Conservation (phyloP, 495 filamentous ascomycete genomes). For the Polyplosphaeria fusca region DNA sequence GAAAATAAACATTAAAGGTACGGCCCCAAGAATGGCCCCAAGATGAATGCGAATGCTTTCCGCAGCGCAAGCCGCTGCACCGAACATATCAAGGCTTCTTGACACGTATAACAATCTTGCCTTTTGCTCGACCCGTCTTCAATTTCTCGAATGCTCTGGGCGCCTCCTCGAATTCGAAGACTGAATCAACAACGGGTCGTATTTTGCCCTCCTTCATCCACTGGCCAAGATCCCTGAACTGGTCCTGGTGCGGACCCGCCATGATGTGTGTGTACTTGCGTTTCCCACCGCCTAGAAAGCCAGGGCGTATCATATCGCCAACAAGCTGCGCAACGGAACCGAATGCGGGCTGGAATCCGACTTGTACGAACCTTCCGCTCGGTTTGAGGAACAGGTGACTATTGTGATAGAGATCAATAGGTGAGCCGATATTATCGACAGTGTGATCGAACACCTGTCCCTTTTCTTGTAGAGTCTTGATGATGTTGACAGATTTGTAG, state of each 20-base stretch:
- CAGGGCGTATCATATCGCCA: constrained; percentile 47
- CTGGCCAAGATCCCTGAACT: constrained; percentile 54
- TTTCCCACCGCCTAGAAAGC: constrained; percentile 63
- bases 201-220: constrained; percentile 63
- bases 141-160: constrained; percentile 63
- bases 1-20: no score
- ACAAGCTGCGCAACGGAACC: constrained; percentile 26
- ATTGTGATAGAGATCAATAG: constrained; percentile 53
- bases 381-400: constrained; percentile 55
- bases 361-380: constrained; percentile 55
- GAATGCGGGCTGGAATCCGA: constrained; percentile 35
- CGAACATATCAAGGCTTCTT: no score
- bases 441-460: constrained; percentile 55
- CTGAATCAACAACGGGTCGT: constrained; percentile 57
- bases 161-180: constrained; percentile 60
- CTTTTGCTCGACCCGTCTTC: constrained; percentile 58
- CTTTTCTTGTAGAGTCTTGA: constrained; percentile 47
- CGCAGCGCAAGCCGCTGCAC: no score
- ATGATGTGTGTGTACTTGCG: constrained; percentile 50
- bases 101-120: constrained; percentile 53
- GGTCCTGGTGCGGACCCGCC: constrained; percentile 43
- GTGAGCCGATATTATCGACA: constrained; percentile 60
- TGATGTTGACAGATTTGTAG: constrained; percentile 55
- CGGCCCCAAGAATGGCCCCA: no score
- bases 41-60: no score